phyloP scores from a whole-genome alignment of 345 rosid species.

The Streptanthus diversifolius region DNA sequence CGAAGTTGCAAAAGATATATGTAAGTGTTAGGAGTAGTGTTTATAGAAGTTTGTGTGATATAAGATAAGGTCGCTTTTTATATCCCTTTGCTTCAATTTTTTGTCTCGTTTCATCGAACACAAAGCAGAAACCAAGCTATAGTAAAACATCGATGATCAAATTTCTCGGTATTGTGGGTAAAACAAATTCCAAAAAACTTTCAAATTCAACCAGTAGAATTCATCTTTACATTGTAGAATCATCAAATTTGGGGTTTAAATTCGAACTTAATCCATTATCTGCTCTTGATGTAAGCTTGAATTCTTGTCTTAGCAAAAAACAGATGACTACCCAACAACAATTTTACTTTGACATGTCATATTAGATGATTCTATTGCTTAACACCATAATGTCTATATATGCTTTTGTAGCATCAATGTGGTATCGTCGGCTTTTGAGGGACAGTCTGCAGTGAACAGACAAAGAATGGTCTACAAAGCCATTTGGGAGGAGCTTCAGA shows the following conservation, averaged over 20 bases:
- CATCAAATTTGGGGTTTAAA: not conserved
- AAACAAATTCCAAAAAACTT: not conserved
- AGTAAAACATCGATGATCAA: not conserved
- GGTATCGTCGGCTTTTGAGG: slow-evolving; percentile 72
- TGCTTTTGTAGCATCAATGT: slow-evolving; percentile 73
- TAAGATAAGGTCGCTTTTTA: not conserved
- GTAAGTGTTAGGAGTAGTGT: not conserved
- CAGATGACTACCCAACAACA: not conserved
- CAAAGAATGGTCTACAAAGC: slow-evolving; percentile 99
- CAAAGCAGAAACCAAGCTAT: not conserved
- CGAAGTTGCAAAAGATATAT: not conserved
- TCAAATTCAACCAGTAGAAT: not conserved
- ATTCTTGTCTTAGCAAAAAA: not conserved
- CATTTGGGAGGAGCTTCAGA: slow-evolving; percentile 99
- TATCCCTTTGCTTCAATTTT: not conserved
- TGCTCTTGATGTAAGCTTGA: not conserved
- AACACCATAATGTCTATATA: not conserved
- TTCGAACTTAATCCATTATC: not conserved
- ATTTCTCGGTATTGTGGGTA: not conserved
- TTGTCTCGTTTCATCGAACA: not conserved
- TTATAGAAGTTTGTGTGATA: not conserved
- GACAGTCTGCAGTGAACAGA: slow-evolving; percentile 81
- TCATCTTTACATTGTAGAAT: not conserved
- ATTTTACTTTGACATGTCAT: not conserved
- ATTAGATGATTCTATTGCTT: not conserved